Evolutionary conservation across 352 stramenopile species (phyloP), one percentile per base, ranked within the genome.

Genomic region (Vaucheria bursata): DNA sequence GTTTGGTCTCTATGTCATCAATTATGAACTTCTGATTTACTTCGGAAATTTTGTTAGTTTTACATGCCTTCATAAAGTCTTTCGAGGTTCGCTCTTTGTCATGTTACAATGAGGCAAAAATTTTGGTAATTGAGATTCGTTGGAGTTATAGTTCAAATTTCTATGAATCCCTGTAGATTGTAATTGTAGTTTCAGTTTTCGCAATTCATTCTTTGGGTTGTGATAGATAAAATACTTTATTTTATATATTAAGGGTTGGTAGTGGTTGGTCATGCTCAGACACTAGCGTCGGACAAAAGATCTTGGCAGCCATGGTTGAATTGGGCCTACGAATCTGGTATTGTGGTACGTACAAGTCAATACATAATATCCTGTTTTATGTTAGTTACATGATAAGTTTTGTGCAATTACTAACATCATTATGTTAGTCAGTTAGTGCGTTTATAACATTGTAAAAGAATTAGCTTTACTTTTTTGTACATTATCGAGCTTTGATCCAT

Each of bases 291-390:
- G 29, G 87, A 90, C 71, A 85, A 79, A 53, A 12, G 45, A 59
- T 79, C 88, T 35, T 91, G 87, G 87, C 77, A 52, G 74, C 85
- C 85, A 40, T 89, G 89, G 77, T 69, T 81, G 8, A 32, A 36
- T 29, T 81, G 2, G 2, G 32, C 33, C 31, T 74, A 37, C 68
- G 68, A 32, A n/a, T 29, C 38, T 38, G 68, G 68, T 45, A 1
- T 1, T 37, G 68, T 74, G 32, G 68, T 66, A 25, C 12, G 45
- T 59, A 25, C 45, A n/a, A n/a, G n/a, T n/a, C n/a, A n/a, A n/a
- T n/a, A n/a, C n/a, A n/a, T n/a, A n/a, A n/a, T n/a, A n/a, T n/a
- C n/a, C n/a, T n/a, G n/a, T n/a, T n/a, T n/a, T n/a, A n/a, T n/a
- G n/a, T n/a, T n/a, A n/a, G n/a, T n/a, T n/a, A n/a, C n/a, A n/a